Evolutionary conservation across 345 rosid genomes (phyloP).

Genomic region (Rubroshorea leprosula): DNA sequence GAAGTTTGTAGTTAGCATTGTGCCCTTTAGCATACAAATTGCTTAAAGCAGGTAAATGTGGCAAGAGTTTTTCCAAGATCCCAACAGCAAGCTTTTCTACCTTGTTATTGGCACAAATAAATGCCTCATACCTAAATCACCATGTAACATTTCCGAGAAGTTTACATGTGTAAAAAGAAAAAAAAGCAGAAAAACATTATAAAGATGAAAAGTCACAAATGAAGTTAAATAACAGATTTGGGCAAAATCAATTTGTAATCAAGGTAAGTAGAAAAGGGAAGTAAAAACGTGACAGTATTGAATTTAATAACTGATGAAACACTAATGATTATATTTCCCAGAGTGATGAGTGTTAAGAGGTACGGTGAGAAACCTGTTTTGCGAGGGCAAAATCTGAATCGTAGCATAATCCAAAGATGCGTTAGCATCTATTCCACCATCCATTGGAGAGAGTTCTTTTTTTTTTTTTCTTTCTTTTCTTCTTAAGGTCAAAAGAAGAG

Average conservation of each 20-base stretch:
- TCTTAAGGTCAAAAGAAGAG: too few species aligned
- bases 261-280: too few species aligned
- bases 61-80: slow-evolving; percentile 39
- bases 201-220: too few species aligned
- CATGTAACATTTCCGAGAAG: background rate
- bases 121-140: slow-evolving; percentile 45
- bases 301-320: too few species aligned
- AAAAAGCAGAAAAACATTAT: background rate
- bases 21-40: slow-evolving; percentile 33
- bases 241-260: too few species aligned
- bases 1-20: slow-evolving; percentile 41
- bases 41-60: slow-evolving; percentile 37
- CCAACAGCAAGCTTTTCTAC: slow-evolving; percentile 47
- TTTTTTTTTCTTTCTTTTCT: too few species aligned
- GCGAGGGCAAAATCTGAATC: slow-evolving; percentile 38
- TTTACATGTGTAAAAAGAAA: background rate
- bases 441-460: slow-evolving; percentile 29
- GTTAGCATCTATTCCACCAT: slow-evolving; percentile 29
- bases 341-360: too few species aligned
- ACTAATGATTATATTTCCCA: too few species aligned
- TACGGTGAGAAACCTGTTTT: slow-evolving; percentile 31
- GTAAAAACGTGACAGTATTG: too few species aligned
- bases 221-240: too few species aligned
- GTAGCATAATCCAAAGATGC: slow-evolving; percentile 44
- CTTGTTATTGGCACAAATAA: slow-evolving; percentile 29